A percentile compares a stretch with the other conserved stretches of the same genome.
phyloP scores from a whole-genome alignment of 768 basidiomycete species.

The Porphyrellus cyaneotinctus region DNA sequence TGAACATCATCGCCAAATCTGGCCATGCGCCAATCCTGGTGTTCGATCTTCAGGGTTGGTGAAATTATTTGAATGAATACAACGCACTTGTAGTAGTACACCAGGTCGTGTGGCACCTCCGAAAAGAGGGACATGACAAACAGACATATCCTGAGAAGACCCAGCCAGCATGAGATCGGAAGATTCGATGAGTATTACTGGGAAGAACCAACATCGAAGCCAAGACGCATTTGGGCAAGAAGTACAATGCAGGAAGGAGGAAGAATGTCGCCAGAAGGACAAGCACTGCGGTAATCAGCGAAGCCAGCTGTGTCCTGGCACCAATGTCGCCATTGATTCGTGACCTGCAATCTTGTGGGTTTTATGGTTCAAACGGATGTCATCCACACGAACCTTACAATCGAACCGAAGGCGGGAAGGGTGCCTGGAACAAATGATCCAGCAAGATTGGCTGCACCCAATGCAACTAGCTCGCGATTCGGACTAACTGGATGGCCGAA shows the following conservation, averaged over 20 bases:
- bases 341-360: slow-evolving; percentile 39
- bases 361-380: not conserved
- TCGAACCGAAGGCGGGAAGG: slow-evolving; percentile 88
- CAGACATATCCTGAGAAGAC: slow-evolving; percentile 60
- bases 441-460: slow-evolving; percentile 75
- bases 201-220: slow-evolving; percentile 68
- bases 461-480: slow-evolving; percentile 92
- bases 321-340: slow-evolving; percentile 91
- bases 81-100: slow-evolving; percentile 76
- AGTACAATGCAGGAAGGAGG: slow-evolving; percentile 81
- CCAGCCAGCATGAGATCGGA: slow-evolving; percentile 8
- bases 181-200: not conserved
- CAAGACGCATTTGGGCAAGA: slow-evolving; percentile 84
- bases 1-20: slow-evolving; percentile 79
- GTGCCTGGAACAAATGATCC: slow-evolving; percentile 84
- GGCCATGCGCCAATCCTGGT: slow-evolving; percentile 83
- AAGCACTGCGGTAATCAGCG: slow-evolving; percentile 67
- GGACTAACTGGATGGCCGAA: slow-evolving; percentile 89
- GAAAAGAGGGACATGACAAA: slow-evolving; percentile 81
- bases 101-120: slow-evolving; percentile 84
- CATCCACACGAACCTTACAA: slow-evolving; percentile 61
- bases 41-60: not conserved
- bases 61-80: not conserved
- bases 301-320: slow-evolving; percentile 85
- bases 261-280: slow-evolving; percentile 86